Evolutionary conservation across 306 rosid species (phyloP).

Genomic region (Hippophae tibetana): DNA sequence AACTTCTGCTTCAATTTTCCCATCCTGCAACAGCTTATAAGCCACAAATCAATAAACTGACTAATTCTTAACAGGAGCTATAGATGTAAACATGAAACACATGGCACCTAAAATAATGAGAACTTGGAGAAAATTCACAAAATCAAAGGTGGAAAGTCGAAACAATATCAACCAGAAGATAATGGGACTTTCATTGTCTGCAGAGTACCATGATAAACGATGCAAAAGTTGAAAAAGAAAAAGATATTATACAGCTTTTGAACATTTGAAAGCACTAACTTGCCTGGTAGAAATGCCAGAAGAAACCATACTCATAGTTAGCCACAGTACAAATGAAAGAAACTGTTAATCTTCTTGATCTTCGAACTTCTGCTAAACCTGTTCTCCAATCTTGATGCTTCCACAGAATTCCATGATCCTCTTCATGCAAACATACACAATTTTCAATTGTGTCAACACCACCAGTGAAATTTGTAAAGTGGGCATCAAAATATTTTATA

Average conservation of each 20-base stretch:
- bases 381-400: constrained; percentile 95
- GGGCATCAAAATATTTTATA: constrained; percentile 85
- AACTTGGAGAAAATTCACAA: too few species aligned
- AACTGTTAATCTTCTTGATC: constrained; percentile 67
- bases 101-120: too few species aligned
- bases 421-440: constrained; percentile 83
- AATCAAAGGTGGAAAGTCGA: too few species aligned
- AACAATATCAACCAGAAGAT: too few species aligned
- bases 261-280: constrained; percentile 23
- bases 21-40: constrained; percentile 47
- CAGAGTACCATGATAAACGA: too few species aligned
- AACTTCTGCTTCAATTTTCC: constrained; percentile 87
- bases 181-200: too few species aligned
- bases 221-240: constrained; percentile 2
- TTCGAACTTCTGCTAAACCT: constrained; percentile 86
- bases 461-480: constrained; percentile 78
- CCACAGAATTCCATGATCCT: constrained; percentile 83
- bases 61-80: neutral
- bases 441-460: constrained; percentile 70
- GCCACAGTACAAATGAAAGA: constrained; percentile 81
- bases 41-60: constrained; percentile 17
- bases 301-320: constrained; percentile 85
- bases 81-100: neutral
- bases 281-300: constrained; percentile 89
- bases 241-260: constrained; percentile 5